phyloP scores from a whole-genome alignment of 139 green algal genomes.

The Axilococcus clingmanii region DNA sequence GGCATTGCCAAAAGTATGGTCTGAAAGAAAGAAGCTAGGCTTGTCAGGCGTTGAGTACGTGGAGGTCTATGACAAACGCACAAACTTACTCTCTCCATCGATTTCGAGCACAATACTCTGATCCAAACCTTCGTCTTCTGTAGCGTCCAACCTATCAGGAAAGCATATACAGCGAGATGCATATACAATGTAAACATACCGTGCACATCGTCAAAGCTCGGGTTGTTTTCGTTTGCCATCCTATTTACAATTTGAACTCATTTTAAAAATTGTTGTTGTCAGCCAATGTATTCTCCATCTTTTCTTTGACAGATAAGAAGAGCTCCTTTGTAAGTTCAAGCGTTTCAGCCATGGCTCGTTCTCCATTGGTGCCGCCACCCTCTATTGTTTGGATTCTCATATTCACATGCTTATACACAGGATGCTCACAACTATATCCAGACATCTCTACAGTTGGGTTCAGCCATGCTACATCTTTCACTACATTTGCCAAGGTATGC shows the following conservation, averaged over 20 bases:
- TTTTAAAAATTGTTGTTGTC: too few species aligned
- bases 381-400: constrained; percentile 16
- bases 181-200: too few species aligned
- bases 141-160: too few species aligned
- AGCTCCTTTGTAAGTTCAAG: constrained; percentile 19
- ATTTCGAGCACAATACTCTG: too few species aligned
- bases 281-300: constrained; percentile 7
- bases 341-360: constrained; percentile 23
- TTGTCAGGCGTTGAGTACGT: too few species aligned
- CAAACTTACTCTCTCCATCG: too few species aligned
- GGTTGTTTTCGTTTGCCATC: too few species aligned
- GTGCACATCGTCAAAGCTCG: too few species aligned
- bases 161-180: too few species aligned
- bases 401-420: constrained; percentile 29
- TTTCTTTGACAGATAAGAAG: constrained; percentile 9
- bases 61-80: too few species aligned
- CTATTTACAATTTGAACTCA: constrained; percentile 2
- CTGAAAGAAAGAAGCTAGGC: too few species aligned
- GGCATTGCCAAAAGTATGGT: constrained; percentile 28
- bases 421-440: constrained; percentile 27
- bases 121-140: too few species aligned
- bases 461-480: constrained; percentile 23
- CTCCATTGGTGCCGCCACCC: constrained; percentile 7
- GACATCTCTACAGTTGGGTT: constrained; percentile 15
- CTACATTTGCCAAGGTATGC: constrained; percentile 19